Base-by-base conservation (phyloP, 768 basidiomycete genomes). In the Psilocybe sp. region DNA sequence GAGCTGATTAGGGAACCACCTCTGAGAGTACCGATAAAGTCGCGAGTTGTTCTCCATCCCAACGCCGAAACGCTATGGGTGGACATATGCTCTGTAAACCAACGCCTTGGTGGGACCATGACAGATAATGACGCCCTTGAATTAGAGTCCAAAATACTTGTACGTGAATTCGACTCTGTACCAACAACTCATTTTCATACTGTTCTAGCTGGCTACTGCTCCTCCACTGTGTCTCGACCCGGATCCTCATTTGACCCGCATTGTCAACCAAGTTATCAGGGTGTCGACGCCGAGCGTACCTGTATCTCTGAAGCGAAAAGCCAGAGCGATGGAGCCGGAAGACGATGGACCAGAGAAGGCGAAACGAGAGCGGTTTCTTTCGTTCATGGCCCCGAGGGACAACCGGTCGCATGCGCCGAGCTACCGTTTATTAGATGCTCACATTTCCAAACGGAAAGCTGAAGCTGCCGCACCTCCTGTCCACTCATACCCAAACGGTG, bases 141-240 rank as follows among this genome's bases (percentile, higher is more conserved):
- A 51, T 58, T 88, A 4, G 91, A 93, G 63, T 79, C 91, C 1
- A 80, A 80, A 49, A 69, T 91, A 44, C 64, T 92, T 58, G 91
- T 92, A 55, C 51, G 84, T 70, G n/a, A 0, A 15, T 18, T 38
- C 18, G 7, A 36, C 37, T 49, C 41, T 42, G 53, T 36, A 16
- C 50, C 33, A 49, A 35, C 20, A 15, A 18, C 44, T 12, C 40
- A 52, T 32, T 49, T 45, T 41, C 42, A 49, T 44, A 14, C 18
- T 20, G 28, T 19, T 28, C 8, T 44, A 93, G 90, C 72, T 89
- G 41, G 82, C 89, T 13, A 90, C 87, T 4, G 69, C 86, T 0
- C 79, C 85, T 5, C 85, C 90, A 5, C 71, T 93, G 40, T 92
- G 89, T 62, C 77, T 93, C 23, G 82, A 89, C 55, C 90, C 91